These are phyloP conservation scores for Diospyros lotus DNA, from an alignment of 148 eudicot genomes.

Conservation along the genomic window DNA sequence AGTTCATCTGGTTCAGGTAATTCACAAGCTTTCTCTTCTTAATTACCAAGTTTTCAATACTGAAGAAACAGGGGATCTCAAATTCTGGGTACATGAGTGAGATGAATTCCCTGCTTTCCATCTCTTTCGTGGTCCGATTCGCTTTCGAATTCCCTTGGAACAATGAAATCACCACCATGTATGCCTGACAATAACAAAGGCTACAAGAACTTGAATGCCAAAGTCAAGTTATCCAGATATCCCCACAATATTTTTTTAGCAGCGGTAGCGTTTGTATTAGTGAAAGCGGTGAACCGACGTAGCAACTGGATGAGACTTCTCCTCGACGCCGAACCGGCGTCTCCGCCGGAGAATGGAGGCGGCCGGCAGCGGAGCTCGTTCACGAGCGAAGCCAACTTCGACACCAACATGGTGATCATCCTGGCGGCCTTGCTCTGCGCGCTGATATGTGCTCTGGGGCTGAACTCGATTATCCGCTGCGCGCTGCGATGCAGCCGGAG, in stretches of 20 bases:
- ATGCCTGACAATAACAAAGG: neutral
- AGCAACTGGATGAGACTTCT: neutral
- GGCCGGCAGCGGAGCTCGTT: neutral
- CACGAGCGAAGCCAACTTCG: slow-evolving; percentile 18
- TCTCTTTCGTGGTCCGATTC: slow-evolving; percentile 21
- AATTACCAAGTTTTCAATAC: neutral
- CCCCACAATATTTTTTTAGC: neutral
- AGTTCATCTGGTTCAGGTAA: no score
- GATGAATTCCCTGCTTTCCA: slow-evolving; percentile 18
- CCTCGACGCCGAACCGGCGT: neutral
- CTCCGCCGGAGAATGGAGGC: neutral
- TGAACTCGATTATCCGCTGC: slow-evolving; percentile 30
- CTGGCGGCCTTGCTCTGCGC: slow-evolving; percentile 32
- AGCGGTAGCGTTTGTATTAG: neutral
- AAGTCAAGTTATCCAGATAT: no score
- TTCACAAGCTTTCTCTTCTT: neutral
- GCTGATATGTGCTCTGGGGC: slow-evolving; percentile 28
- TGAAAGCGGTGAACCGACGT: neutral
- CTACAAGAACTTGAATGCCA: no score
- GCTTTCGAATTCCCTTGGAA: slow-evolving; percentile 13
- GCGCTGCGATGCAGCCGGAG: slow-evolving; percentile 22
- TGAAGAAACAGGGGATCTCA: neutral
- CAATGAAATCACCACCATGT: slow-evolving; percentile 1
- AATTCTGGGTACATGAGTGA: neutral
- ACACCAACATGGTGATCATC: slow-evolving; percentile 38